Evolutionary conservation across 2,329 filamentous ascomycete species (phyloP), one percentile per base, ranked within the genome.

Genomic region (Fusarium buxicola): DNA sequence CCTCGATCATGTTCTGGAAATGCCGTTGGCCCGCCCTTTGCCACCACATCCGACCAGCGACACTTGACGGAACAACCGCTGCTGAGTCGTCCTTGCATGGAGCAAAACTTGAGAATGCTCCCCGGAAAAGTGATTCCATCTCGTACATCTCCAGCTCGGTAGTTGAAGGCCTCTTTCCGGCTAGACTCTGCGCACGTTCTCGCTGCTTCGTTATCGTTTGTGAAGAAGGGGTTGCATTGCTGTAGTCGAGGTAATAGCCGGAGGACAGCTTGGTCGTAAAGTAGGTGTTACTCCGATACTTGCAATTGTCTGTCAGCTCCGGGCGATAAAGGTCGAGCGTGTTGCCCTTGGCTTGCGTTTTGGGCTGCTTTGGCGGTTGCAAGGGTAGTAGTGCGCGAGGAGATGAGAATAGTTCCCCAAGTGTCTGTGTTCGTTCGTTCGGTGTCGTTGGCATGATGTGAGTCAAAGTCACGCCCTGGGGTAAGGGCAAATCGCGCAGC

Each of bases 51-150:
- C 86, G 85, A 48, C 87, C 86, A 57, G 91, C 86, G 45, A 87
- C 82, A 30, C 86, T 86, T 2, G 88, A 86, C 0, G 91, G 86
- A 4, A 92, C 81, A 55, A 93, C 81, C 7, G 91, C 89, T 11
- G 84, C 86, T 4, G 89, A 84, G 71, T 94, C 88, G 73, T 94
- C 91, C 67, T 86, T 89, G 47, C 85, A 87, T 0, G 91, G 91
- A 7, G 91, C 91, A 73, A 94, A 94, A 70, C 89, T 91, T 1
- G 90, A 92, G 74, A 93, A 94, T 2, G 89, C 91, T 51, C 89
- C 87, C 27, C 90, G 84, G 71, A 94, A 94, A 9, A 94, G 78
- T 0, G 88, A 84, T 66, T 94, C 91, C 76, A 92, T 86, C 72
- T 90, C 89, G 4, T 86, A 84, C 67, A 86, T 80, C 70, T 90